These are phyloP conservation scores for Annulohypoxylon stygium DNA, from an alignment of 495 filamentous ascomycete species.

Conservation along the genomic window DNA sequence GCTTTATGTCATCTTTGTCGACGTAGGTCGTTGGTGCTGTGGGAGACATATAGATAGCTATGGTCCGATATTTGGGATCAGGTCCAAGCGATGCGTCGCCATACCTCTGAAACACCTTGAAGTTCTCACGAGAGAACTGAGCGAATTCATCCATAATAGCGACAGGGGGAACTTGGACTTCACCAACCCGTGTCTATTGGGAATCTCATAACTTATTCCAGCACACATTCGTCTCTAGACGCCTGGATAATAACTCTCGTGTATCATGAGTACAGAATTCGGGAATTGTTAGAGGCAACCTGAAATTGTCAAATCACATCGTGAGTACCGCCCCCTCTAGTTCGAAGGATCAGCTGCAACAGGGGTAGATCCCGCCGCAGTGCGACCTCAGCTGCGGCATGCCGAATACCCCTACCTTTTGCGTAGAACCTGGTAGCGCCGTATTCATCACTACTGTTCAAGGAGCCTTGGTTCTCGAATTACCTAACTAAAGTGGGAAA, in stretches of 20 bases:
- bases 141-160: conserved; percentile 43
- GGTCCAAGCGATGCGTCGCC: conserved; percentile 33
- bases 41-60: conserved; percentile 28
- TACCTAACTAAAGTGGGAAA: neutral
- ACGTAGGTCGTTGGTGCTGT: conserved; percentile 24
- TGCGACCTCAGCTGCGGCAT: conserved; percentile 8
- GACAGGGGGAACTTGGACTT: conserved; percentile 27
- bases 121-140: conserved; percentile 43
- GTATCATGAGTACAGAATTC: neutral
- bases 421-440: neutral
- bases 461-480: neutral
- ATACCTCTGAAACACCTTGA: conserved; percentile 42
- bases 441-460: neutral
- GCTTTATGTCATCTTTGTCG: conserved; percentile 29
- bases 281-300: neutral
- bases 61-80: conserved; percentile 31
- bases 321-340: neutral
- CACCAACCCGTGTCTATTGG: neutral
- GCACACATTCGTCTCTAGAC: neutral
- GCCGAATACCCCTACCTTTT: neutral
- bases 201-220: conserved; percentile 12
- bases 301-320: conserved; percentile 1
- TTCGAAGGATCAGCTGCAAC: conserved; percentile 16
- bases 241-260: neutral
- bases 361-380: conserved; percentile 15